Evolutionary conservation across 176 grass and related monocot species (phyloP).

Genomic region (Leersia perrieri): DNA sequence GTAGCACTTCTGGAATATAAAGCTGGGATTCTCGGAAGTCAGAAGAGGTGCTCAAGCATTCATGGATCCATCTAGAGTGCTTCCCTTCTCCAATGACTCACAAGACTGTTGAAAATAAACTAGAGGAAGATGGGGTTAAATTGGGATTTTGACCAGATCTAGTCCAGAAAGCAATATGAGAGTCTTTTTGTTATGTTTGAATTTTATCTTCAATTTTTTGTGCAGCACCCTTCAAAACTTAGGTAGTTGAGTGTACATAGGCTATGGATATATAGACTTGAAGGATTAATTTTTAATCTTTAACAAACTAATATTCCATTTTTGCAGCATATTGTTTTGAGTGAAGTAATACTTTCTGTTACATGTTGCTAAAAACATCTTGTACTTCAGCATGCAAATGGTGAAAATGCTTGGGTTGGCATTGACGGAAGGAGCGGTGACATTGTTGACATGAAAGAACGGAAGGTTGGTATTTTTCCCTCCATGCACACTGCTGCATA

Average conservation of each 20-base stretch:
- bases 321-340: background rate
- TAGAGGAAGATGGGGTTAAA: background rate
- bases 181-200: background rate
- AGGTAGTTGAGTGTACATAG: background rate
- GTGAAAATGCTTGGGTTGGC: conserved; percentile 91
- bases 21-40: background rate
- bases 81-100: background rate
- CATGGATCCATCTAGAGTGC: background rate
- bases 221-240: background rate
- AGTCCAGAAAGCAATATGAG: background rate
- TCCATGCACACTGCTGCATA: background rate
- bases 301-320: background rate
- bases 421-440: conserved; percentile 84
- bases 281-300: background rate
- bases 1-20: background rate
- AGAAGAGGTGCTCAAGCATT: background rate
- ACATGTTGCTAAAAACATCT: background rate
- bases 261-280: background rate
- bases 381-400: conserved; percentile 74
- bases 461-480: conserved; percentile 48
- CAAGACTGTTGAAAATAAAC: background rate
- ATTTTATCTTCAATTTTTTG: background rate
- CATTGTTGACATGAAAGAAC: conserved; percentile 94
- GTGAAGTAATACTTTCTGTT: background rate
- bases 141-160: background rate